These are phyloP conservation scores for Lumnitzera littorea DNA, from an alignment of 345 rosid genomes.

Conservation along the genomic window DNA sequence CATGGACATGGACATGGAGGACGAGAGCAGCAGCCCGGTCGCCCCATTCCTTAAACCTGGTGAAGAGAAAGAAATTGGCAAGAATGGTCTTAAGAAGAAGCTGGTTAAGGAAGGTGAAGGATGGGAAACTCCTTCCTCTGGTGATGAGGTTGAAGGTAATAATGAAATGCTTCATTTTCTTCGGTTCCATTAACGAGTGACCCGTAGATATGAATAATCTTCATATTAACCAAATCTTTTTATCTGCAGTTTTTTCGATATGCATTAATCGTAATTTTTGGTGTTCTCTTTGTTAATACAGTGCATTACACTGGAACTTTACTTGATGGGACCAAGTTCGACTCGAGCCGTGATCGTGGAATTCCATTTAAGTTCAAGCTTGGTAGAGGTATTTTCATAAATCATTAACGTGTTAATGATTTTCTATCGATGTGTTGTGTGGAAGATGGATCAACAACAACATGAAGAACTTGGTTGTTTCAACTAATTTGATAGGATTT, in stretches of 20 bases:
- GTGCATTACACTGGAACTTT: constrained; percentile 57
- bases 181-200: too few species aligned
- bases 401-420: background rate
- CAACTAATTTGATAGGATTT: too few species aligned
- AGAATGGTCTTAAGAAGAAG: constrained; percentile 35
- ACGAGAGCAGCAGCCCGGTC: constrained; percentile 9
- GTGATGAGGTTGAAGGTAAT: constrained; percentile 42
- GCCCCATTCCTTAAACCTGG: constrained; percentile 13
- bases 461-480: too few species aligned
- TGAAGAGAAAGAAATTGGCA: constrained; percentile 43
- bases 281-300: background rate
- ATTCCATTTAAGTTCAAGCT: constrained; percentile 90
- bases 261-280: background rate
- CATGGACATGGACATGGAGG: constrained; percentile 13
- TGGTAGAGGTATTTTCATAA: constrained; percentile 59
- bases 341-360: constrained; percentile 82
- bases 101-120: constrained; percentile 40
- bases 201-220: too few species aligned
- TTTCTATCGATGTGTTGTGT: too few species aligned
- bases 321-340: constrained; percentile 85
- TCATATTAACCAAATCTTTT: too few species aligned
- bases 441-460: too few species aligned
- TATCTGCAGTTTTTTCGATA: too few species aligned
- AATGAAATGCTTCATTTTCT: background rate
- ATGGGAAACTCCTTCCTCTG: constrained; percentile 28